Evolutionary conservation across 371 early-diverging fungal species (phyloP).

Genomic region (Haplosporangium sp.): DNA sequence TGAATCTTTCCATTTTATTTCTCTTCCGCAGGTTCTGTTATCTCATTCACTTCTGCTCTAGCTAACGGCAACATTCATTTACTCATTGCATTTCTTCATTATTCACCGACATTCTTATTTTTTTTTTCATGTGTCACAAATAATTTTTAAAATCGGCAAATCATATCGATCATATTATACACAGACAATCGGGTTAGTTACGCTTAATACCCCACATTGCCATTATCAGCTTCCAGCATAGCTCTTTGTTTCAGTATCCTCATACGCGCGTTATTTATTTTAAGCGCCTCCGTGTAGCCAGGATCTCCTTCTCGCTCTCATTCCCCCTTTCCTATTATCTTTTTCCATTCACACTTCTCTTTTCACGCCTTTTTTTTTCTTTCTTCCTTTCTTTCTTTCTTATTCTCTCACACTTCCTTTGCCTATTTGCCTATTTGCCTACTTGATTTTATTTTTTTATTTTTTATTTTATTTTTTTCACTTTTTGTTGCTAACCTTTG

Average conservation of each 20-base stretch:
- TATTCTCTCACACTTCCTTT: too few species aligned
- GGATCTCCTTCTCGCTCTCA: conserved; percentile 4
- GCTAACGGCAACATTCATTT: conserved; percentile 1
- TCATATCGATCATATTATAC: not conserved
- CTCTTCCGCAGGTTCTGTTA: not conserved
- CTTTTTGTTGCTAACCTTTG: not conserved
- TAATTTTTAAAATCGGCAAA: not conserved
- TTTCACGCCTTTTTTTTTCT: not conserved
- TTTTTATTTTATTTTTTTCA: not conserved
- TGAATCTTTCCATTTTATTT: not conserved
- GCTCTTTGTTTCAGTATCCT: conserved; percentile 5
- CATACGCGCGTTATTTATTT: conserved; percentile 2
- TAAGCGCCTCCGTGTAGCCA: conserved; percentile 8
- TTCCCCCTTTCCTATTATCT: conserved; percentile 3
- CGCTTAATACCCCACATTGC: not conserved
- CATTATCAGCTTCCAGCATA: not conserved
- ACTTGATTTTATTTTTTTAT: too few species aligned
- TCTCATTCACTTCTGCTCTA: not conserved
- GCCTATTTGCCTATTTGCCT: too few species aligned
- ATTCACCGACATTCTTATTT: not conserved
- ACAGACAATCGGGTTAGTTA: not conserved
- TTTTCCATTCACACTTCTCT: not conserved
- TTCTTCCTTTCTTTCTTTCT: not conserved
- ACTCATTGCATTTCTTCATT: conserved; percentile 2
- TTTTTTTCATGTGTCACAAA: not conserved